Conservation (phyloP, 2,329 filamentous ascomycete species). For the Coleophoma cylindrospora region DNA sequence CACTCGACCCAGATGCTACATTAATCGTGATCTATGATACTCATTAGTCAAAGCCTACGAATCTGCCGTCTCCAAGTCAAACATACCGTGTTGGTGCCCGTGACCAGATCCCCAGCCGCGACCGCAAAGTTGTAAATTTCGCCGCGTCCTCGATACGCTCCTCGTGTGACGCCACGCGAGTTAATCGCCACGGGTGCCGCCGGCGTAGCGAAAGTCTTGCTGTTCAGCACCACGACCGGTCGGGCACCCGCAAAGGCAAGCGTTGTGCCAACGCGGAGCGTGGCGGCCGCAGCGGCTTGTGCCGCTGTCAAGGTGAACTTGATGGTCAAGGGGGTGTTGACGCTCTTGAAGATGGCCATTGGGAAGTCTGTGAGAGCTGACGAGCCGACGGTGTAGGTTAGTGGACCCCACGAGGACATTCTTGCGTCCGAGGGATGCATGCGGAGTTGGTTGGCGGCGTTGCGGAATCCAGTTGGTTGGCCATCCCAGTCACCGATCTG, state of each 20-base stretch:
- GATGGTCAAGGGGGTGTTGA: conserved; percentile 57
- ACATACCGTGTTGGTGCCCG: conserved; percentile 50
- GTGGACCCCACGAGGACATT: conserved; percentile 55
- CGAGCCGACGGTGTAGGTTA: conserved; percentile 57
- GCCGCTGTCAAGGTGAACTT: conserved; percentile 48
- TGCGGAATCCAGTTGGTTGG: conserved; percentile 58
- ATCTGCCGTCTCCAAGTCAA: neutral
- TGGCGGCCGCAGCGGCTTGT: conserved; percentile 43
- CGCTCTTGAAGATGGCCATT: conserved; percentile 60
- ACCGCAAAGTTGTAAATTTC: conserved; percentile 61
- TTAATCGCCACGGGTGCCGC: conserved; percentile 57
- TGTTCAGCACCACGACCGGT: conserved; percentile 52
- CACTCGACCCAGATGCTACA: conserved; percentile 53
- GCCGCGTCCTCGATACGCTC: conserved; percentile 57
- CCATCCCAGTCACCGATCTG: conserved; percentile 64
- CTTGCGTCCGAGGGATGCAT: conserved; percentile 65
- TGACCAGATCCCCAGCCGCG: conserved; percentile 51
- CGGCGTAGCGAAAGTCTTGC: conserved; percentile 42
- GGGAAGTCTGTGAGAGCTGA: conserved; percentile 49
- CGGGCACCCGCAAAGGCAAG: conserved; percentile 55
- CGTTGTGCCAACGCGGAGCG: conserved; percentile 60
- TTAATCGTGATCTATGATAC: conserved; percentile 43
- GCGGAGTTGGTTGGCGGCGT: conserved; percentile 60
- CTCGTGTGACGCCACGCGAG: conserved; percentile 59
- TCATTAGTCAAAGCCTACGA: neutral